Conservation (phyloP, 108 stramenopile species). For the Nannochloropsis gaditana region DNA sequence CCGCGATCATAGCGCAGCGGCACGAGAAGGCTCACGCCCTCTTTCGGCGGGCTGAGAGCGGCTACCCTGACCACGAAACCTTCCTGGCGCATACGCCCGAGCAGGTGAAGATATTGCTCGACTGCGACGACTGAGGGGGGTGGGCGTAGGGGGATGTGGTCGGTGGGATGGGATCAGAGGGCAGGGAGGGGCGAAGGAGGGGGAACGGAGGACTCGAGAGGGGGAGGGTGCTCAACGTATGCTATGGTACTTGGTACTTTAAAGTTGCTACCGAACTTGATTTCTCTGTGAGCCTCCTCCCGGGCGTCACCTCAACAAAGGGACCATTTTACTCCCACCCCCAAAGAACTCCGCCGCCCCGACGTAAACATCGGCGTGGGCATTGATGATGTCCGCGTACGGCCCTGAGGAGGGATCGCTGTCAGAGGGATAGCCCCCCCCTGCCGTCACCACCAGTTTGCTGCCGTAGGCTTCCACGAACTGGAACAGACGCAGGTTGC, state of each 20-base stretch:
- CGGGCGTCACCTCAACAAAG: not conserved
- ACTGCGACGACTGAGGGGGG: not conserved
- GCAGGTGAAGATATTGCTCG: constrained; percentile 27
- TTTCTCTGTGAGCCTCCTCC: not conserved
- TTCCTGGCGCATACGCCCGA: constrained; percentile 42
- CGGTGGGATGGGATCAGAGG: not conserved
- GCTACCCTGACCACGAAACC: constrained; percentile 30
- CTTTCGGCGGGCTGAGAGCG: constrained; percentile 20
- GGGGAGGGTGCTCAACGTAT: no score
- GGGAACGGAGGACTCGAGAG: not conserved
- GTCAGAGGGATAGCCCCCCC: constrained; percentile 49
- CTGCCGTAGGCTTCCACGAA: constrained; percentile 21
- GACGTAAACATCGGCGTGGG: constrained; percentile 45
- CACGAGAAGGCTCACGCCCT: constrained; percentile 29
- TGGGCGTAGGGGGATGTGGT: not conserved
- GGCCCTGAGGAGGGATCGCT: constrained; percentile 31
- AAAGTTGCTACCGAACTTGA: no score
- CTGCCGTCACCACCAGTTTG: constrained; percentile 41
- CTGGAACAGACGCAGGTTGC: constrained; percentile 46
- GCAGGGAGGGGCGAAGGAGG: not conserved
- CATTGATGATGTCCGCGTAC: constrained; percentile 40
- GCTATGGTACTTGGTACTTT: no score
- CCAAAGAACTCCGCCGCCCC: constrained; percentile 34
- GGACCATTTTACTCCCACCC: not conserved
- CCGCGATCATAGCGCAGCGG: constrained; percentile 29